A percentile compares a stretch with the other conserved stretches of the same genome.
phyloP scores from a whole-genome alignment of 129 eudicot species.

The Rutidosis leptorrhynchoides region DNA sequence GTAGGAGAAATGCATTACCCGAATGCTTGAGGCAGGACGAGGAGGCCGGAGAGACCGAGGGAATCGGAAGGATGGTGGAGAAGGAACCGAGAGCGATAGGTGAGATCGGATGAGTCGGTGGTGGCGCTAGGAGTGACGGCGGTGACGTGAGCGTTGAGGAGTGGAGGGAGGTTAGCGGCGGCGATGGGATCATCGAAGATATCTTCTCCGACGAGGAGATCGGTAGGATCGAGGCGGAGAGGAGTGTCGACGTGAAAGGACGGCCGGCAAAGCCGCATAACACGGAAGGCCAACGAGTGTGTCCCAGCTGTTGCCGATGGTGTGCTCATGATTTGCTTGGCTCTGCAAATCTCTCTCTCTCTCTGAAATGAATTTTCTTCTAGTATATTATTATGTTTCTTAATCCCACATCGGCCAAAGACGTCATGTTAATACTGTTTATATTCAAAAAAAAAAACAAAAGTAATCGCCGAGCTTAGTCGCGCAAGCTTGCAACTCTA shows the following conservation, averaged over 20 bases:
- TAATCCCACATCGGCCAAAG: too few relatives aligned
- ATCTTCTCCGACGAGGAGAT: conserved; percentile 83
- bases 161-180: conserved; percentile 46
- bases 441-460: too few relatives aligned
- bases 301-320: too few relatives aligned
- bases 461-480: too few relatives aligned
- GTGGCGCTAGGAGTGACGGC: conserved; percentile 30
- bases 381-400: too few relatives aligned
- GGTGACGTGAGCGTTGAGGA: too few relatives aligned
- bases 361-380: too few relatives aligned
- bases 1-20: too few relatives aligned
- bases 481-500: too few relatives aligned
- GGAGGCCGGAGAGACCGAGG: conserved; percentile 83
- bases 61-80: conserved; percentile 60
- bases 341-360: too few relatives aligned
- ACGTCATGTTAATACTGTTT: too few relatives aligned
- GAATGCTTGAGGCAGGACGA: conserved; percentile 90
- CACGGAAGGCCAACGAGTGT: conserved; percentile 93
- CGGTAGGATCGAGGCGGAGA: conserved; percentile 73
- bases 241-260: conserved; percentile 87
- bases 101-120: conserved; percentile 46
- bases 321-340: too few relatives aligned
- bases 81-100: conserved; percentile 64
- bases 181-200: conserved; percentile 61
- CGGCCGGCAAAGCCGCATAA: conserved; percentile 90